Conservation (phyloP, 768 basidiomycete genomes). For the Tricholoma furcatifolium region DNA sequence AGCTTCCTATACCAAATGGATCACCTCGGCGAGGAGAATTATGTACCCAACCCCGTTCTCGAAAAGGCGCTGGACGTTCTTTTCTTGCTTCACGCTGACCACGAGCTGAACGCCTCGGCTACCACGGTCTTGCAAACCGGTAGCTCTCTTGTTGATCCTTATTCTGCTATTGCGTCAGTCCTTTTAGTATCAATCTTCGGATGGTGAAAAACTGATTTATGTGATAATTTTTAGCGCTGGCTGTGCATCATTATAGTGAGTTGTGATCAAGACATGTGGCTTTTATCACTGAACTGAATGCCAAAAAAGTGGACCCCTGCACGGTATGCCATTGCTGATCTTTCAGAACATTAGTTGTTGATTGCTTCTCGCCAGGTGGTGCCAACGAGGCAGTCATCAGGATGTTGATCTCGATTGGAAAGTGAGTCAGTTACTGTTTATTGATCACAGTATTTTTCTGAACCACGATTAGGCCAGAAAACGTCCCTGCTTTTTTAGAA, state of each 20-base stretch:
- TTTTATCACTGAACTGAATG: neutral
- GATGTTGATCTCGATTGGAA: constrained; percentile 88
- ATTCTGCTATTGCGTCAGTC: constrained; percentile 75
- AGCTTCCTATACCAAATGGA: constrained; percentile 93
- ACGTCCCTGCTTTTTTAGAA: constrained; percentile 83
- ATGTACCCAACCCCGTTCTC: constrained; percentile 79
- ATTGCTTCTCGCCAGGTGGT: constrained; percentile 49
- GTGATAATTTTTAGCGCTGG: constrained; percentile 54
- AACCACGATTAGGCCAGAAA: constrained; percentile 52
- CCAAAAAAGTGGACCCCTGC: constrained; percentile 59
- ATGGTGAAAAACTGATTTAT: neutral
- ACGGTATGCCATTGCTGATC: constrained; percentile 41
- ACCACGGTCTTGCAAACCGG: constrained; percentile 88
- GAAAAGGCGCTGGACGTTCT: constrained; percentile 86
- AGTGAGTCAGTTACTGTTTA: constrained; percentile 38
- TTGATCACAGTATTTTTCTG: neutral
- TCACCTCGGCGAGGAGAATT: constrained; percentile 69
- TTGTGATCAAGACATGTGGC: constrained; percentile 13
- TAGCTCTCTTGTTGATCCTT: constrained; percentile 89
- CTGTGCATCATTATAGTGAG: constrained; percentile 85
- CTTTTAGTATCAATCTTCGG: neutral
- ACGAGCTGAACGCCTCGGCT: constrained; percentile 85
- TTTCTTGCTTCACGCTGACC: constrained; percentile 88
- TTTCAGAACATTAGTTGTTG: neutral
- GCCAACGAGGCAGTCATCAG: constrained; percentile 94